Evolutionary conservation across 257 asterid genomes (phyloP), one percentile per base, ranked within the genome.

Genomic region (Solanum rostratum): DNA sequence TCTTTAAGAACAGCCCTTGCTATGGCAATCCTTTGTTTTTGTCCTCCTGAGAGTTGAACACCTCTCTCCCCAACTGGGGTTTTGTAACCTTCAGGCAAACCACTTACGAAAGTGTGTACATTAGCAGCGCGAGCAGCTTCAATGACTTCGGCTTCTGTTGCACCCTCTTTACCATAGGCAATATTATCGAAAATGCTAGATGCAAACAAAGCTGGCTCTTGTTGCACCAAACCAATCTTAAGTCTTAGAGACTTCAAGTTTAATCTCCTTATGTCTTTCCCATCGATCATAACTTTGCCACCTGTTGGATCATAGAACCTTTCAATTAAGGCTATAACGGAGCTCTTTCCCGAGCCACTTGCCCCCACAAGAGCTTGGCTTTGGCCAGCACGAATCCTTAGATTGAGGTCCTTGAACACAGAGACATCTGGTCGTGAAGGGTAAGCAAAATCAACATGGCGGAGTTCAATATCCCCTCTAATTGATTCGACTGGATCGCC

Each of bases 291-390:
- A 1, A 97, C 99, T 85, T 93, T 95, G 27, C 99, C 99, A 0
- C 88, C 90, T 1, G 87, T 82, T 1, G 99, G 99, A 83, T 97
- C 99, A 1, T 97, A 97, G 79, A 97, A 97, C 78, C 99, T 88
- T 88, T 95, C 98, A 0, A 97, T 92, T 63, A 97, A 73, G 0
- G 97, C 94, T 3, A 97, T 94, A 0, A 97, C 97, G 0, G 98
- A 90, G 86, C 99, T 97, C 90, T 97, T 97, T 1, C 99, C 99
- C 0, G 99, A 97, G 20, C 99, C 99, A 19, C 99, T 97, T 0
- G 99, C 96, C 15, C 99, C 99, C 0, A 97, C 99, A 2, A 97
- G 97, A 3, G 99, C 99, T 86, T 97, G 99, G 91, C 99, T 97
- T 50, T 92, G 97, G 29, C 99, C 99, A 1, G 99, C 99, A 5